Percentiles rank a stretch among this genome's conserved stretches.
Conservation (phyloP, 805 yeast species). For the Candida khao-thaluensis region DNA sequence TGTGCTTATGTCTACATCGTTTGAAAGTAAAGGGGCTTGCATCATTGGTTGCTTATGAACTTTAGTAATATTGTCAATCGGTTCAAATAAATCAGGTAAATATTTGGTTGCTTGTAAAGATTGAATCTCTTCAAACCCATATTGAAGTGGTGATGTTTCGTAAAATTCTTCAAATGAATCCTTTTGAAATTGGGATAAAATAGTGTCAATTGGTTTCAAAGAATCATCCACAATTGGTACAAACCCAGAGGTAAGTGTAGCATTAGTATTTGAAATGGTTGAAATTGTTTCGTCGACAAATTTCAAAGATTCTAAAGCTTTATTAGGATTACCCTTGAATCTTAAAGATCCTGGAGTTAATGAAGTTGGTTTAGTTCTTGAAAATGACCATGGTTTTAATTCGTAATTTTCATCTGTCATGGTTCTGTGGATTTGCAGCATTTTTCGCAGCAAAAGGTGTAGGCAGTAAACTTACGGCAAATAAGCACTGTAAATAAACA, state of each 20-base stretch:
- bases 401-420: slow-evolving; percentile 11
- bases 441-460: slow-evolving; percentile 2
- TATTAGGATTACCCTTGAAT: slow-evolving; percentile 2
- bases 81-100: background rate
- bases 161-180: slow-evolving; percentile 6
- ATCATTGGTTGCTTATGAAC: slow-evolving; percentile 14
- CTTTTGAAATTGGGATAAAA: background rate
- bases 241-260: slow-evolving; percentile 1
- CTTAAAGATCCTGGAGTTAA: slow-evolving; percentile 8
- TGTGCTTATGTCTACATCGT: background rate
- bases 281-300: background rate
- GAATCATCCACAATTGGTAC: slow-evolving; percentile 2
- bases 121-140: slow-evolving; percentile 8
- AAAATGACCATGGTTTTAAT: slow-evolving; percentile 1
- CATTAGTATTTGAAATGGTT: slow-evolving; percentile 3
- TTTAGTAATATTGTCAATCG: background rate
- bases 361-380: background rate
- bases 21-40: slow-evolving; percentile 13
- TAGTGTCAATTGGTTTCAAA: background rate
- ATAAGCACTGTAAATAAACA: no score
- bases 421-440: slow-evolving; percentile 3
- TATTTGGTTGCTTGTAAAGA: slow-evolving; percentile 2
- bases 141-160: slow-evolving; percentile 9
- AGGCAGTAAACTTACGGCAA: no score
- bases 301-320: slow-evolving; percentile 1